Evolutionary conservation across 345 rosid species (phyloP), one percentile per base, ranked within the genome.

Genomic region (Citrus glauca): DNA sequence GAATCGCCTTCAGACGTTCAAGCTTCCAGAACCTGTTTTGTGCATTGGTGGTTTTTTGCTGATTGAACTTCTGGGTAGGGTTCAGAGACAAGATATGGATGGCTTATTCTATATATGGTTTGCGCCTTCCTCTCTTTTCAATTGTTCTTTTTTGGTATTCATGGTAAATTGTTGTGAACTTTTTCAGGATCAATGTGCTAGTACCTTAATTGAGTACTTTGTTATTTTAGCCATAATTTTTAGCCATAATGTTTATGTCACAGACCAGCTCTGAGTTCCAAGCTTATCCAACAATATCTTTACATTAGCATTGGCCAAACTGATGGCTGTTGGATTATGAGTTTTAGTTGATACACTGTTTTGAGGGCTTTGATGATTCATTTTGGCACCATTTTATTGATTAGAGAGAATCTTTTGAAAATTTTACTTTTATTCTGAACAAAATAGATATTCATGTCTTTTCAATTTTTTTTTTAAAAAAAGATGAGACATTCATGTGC

Each of bases 21-120:
- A 80, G 92, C 90, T 97, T 84, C 94, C 98, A n/a, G 92, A 97
- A 77, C 98, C 98, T 0, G 88, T 89, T 81, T 79, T 97, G 59
- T 97, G 98, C 82, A 74, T 97, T 59, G 98, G 98, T 74, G 97
- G 98, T 56, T 82, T 87, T 75, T 71, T 97, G 86, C 88, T 87
- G 83, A 78, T 97, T 69, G 94, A 94, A 91, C 89, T 97, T 74
- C 81, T 90, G 78, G 97, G 97, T 71, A 91, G 99, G 76, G 89
- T 91, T 79, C 98, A 97, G 91, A 92, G 79, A 74, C 95, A 94
- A 83, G 91, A 87, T 55, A 89, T 86, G 85, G 98, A 97, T 81
- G 89, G 85, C 81, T 82, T 86, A 76, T 97, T 87, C 87, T 97
- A 97, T 66, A 89, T 94, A 82, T 94, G 99, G 99, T 97, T 71